phyloP scores from a whole-genome alignment of 768 basidiomycete species.

The Lactifluus rugatus region DNA sequence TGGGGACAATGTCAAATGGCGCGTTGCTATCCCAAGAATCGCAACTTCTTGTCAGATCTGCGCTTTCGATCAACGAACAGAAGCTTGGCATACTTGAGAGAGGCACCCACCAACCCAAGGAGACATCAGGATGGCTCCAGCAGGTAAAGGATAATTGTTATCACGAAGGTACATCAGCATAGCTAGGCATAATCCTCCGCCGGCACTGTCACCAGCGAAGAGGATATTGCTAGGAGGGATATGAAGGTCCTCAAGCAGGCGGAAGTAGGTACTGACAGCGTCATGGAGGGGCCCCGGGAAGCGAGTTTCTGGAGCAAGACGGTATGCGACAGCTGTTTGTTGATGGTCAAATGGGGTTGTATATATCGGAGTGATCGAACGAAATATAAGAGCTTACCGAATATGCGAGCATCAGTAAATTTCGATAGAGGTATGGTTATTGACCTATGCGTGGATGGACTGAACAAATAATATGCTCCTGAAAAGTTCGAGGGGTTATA shows the following conservation, averaged over 20 bases:
- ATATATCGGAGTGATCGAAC: not conserved
- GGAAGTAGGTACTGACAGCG: conserved; percentile 76
- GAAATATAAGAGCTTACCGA: conserved; percentile 41
- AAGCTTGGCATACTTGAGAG: not conserved
- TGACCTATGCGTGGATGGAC: conserved; percentile 80
- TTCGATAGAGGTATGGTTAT: conserved; percentile 89
- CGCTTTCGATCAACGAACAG: conserved; percentile 3
- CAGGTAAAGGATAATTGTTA: conserved; percentile 73
- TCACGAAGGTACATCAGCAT: conserved; percentile 93
- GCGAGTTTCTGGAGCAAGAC: conserved; percentile 87
- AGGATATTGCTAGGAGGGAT: conserved; percentile 89
- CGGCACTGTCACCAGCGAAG: conserved; percentile 86
- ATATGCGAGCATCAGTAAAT: conserved; percentile 80
- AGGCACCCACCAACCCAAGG: conserved; percentile 83
- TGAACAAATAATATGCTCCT: conserved; percentile 92
- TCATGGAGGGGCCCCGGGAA: conserved; percentile 90
- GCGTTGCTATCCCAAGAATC: conserved; percentile 96
- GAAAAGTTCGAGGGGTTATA: conserved; percentile 6
- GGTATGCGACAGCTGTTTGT: conserved; percentile 84
- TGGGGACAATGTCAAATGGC: conserved; percentile 72
- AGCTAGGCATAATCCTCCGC: conserved; percentile 79
- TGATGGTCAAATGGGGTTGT: conserved; percentile 11
- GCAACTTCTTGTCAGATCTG: conserved; percentile 93
- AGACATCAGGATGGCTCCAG: conserved; percentile 80
- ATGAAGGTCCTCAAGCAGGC: conserved; percentile 77